Percentiles rank a stretch among this genome's conserved stretches.
Evolutionary conservation across 2,329 filamentous ascomycete species (phyloP).

Genomic region (Rhynchosporium graminicola): DNA sequence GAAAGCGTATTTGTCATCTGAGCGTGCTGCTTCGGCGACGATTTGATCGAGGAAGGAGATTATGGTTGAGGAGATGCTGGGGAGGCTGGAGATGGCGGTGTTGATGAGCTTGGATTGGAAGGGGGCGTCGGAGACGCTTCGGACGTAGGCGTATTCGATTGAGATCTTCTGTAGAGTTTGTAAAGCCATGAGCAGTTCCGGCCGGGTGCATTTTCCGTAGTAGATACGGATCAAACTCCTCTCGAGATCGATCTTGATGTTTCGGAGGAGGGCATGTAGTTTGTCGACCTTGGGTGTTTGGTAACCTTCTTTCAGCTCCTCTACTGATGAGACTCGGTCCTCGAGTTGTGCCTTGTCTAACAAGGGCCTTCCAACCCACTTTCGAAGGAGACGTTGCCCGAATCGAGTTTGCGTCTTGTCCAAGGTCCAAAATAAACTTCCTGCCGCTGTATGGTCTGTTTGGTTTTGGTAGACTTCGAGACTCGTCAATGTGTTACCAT

Average conservation of each 20-base stretch:
- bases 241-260: slow-evolving; percentile 80
- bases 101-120: slow-evolving; percentile 72
- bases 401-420: slow-evolving; percentile 91
- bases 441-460: slow-evolving; percentile 81
- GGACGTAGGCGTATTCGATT: slow-evolving; percentile 71
- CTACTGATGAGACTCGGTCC: slow-evolving; percentile 78
- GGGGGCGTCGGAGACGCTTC: slow-evolving; percentile 63
- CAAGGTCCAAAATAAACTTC: slow-evolving; percentile 92
- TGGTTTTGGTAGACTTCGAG: slow-evolving; percentile 95
- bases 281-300: slow-evolving; percentile 70
- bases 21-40: slow-evolving; percentile 77
- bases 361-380: slow-evolving; percentile 92
- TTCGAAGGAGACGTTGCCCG: slow-evolving; percentile 82
- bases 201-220: slow-evolving; percentile 91
- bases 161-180: slow-evolving; percentile 84
- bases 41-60: slow-evolving; percentile 79
- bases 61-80: slow-evolving; percentile 72
- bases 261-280: slow-evolving; percentile 69
- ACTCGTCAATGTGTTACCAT: slow-evolving; percentile 90
- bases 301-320: slow-evolving; percentile 75
- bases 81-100: slow-evolving; percentile 72
- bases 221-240: slow-evolving; percentile 94
- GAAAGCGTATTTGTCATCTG: slow-evolving; percentile 91
- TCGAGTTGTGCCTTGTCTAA: slow-evolving; percentile 75
- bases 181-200: slow-evolving; percentile 81